phyloP scores from a whole-genome alignment of 192 early-diverging fungal species.

The Rhizoclosmatium globosum region DNA sequence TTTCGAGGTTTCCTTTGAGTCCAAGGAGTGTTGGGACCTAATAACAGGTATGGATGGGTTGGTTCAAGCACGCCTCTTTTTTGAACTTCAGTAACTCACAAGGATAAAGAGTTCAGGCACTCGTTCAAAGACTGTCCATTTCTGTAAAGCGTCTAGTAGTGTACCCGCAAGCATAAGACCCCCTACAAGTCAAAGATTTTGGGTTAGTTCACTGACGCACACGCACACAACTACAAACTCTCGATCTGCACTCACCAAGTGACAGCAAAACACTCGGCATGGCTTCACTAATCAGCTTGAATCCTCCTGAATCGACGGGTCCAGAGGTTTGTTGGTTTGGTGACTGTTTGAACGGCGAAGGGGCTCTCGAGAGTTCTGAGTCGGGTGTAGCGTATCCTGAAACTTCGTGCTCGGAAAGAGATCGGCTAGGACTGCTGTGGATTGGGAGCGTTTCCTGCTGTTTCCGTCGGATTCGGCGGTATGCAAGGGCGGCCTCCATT shows the following conservation, averaged over 20 bases:
- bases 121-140: constrained; percentile 70
- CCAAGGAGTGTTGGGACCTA: constrained; percentile 82
- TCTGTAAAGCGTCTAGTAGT: constrained; percentile 42
- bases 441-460: too few relatives aligned
- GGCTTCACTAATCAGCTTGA: constrained; percentile 26
- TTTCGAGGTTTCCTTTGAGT: constrained; percentile 91
- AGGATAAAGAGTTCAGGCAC: constrained; percentile 84
- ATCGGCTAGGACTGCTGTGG: too few relatives aligned
- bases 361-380: too few relatives aligned
- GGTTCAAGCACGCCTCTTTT: background rate
- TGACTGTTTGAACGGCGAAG: too few relatives aligned
- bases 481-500: too few relatives aligned
- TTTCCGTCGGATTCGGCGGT: too few relatives aligned
- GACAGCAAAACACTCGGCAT: constrained; percentile 28
- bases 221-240: background rate
- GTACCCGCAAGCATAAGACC: constrained; percentile 44
- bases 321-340: too few relatives aligned
- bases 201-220: background rate
- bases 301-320: background rate
- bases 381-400: too few relatives aligned
- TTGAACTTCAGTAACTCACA: background rate
- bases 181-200: background rate
- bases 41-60: too few relatives aligned
- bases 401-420: too few relatives aligned
- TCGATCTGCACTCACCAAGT: constrained; percentile 19